A percentile compares a stretch with the other conserved stretches of the same genome.
Conservation (phyloP, 2,329 filamentous ascomycete species). For the Xylariaceae sp. region DNA sequence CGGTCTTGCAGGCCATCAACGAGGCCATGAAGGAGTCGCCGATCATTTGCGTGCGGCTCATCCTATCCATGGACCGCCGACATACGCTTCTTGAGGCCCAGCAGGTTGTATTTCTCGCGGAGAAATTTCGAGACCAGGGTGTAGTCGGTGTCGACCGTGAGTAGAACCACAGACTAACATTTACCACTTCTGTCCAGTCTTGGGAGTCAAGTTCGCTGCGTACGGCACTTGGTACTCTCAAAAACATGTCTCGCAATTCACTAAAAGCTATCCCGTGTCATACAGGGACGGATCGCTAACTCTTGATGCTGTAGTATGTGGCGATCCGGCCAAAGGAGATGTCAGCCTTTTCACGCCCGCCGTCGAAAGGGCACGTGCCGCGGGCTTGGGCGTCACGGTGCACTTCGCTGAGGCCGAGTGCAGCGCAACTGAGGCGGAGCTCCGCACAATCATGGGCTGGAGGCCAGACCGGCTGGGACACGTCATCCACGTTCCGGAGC, state of each 20-base stretch:
- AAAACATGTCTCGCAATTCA: no score
- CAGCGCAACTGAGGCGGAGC: conserved; percentile 55
- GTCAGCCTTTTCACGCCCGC: conserved; percentile 55
- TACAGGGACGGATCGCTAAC: no score
- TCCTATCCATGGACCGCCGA: conserved; percentile 71
- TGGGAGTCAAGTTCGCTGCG: no score
- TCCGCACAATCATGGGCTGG: conserved; percentile 61
- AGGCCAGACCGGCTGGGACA: conserved; percentile 68
- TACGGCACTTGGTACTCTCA: no score
- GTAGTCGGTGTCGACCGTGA: neutral
- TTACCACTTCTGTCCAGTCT: no score
- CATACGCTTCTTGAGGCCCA: conserved; percentile 54
- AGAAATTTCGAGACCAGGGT: conserved; percentile 50
- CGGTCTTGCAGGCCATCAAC: conserved; percentile 61
- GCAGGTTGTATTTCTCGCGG: conserved; percentile 61
- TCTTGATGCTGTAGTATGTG: no score
- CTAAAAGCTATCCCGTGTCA: no score
- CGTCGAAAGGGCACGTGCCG: conserved; percentile 51
- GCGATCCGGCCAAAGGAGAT: conserved; percentile 63
- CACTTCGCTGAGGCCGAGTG: conserved; percentile 71
- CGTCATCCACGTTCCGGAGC: conserved; percentile 68
- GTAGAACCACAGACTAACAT: no score
- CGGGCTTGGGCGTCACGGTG: conserved; percentile 61
- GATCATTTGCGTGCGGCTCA: conserved; percentile 58
- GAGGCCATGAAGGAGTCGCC: conserved; percentile 22